Evolutionary conservation across 2,329 filamentous ascomycete species (phyloP), one percentile per base, ranked within the genome.

Genomic region (Aspergillus calidoustus): DNA sequence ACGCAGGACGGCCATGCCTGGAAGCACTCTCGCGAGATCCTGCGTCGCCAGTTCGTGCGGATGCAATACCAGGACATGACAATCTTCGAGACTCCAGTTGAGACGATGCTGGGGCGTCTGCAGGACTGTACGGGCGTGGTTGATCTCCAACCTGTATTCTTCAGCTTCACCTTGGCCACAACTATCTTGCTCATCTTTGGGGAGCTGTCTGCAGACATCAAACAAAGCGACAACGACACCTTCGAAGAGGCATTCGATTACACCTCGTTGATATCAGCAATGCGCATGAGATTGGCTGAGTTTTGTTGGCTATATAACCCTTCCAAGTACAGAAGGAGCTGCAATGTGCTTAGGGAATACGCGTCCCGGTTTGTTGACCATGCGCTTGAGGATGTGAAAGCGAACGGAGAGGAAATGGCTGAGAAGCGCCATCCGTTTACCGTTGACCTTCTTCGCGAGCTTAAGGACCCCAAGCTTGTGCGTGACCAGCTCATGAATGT

Each of bases 161-260:
- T 79, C 61, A 68, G 72, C 30, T 66, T 77, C 31, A 79, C 76
- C 1, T 62, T 79, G 23, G 74, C 77, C 54, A 74, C 73, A 0
- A 73, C 76, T 3, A 77, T 72, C 0, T 70, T 73, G 30, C 71
- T 78, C n/a, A 66, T 78, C 7, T 79, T 78, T 41, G 76, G 77
- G 8, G 68, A 73, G 59, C 69, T 11, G 31, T 30, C 70, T 47
- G 69, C 30, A 22, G 64, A 38, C 23, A 48, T 57, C 41, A 67
- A 38, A 23, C 50, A 54, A 19, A 44, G 30, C 17, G 51, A 55
- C 13, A n/a, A 59, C n/a, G 41, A 47, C 41, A 64, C 49, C 13
- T 72, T 72, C 54, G 62, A 68, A 11, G 63, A 69, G 44, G 58
- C 48, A 23, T 71, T 72, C 50, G 64, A 65, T 23, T 51, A 66